Base-by-base conservation (phyloP, 306 rosid genomes). In the Fragaria ananassa region DNA sequence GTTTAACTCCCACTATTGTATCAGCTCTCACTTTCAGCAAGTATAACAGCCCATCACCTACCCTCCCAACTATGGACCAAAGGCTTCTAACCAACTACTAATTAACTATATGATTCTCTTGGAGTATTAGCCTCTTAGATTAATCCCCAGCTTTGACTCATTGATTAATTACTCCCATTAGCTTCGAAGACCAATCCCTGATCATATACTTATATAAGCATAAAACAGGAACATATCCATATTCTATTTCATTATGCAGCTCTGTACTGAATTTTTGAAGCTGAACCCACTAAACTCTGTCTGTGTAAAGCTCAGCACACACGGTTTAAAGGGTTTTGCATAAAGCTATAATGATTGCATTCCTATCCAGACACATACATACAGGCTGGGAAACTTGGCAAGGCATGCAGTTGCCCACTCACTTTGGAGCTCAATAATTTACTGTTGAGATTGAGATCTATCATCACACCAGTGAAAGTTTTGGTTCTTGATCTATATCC, bases 311-410 rank as follows among this genome's bases (percentile, higher is more conserved):
- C 73, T 63, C 39, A 25, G 72, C 81, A 66, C 4, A 45, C 77
- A 34, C 44, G 25, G 63, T 11, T 58, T 53, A 53, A 84, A 81
- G 53, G 75, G 42, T 31, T 61, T 31, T 51, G 39, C 63, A 74
- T 23, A 84, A 86, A 86, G 86, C 56, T 69, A 76, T 39, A 74
- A 82, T 76, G 84, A 81, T 86, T 68, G 61, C 82, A 41, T 62
- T 78, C 70, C 58, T 37, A 72, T 56, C 19, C 15, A 73, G 69
- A 54, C 50, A 54, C 72, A 41, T 12, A 44, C 60, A 51, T 29
- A 44, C 15, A 19, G 45, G 14, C 34, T 44, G 47, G 72, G 18
- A 57, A 75, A 51, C 80, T 68, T 77, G 29, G 67, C 70, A 64
- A 82, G 42, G 68, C 76, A 49, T 74, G 58, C 71, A 76, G 72